Evolutionary conservation across 2,329 filamentous ascomycete species (phyloP).

Genomic region (Aureobasidium namibiae): DNA sequence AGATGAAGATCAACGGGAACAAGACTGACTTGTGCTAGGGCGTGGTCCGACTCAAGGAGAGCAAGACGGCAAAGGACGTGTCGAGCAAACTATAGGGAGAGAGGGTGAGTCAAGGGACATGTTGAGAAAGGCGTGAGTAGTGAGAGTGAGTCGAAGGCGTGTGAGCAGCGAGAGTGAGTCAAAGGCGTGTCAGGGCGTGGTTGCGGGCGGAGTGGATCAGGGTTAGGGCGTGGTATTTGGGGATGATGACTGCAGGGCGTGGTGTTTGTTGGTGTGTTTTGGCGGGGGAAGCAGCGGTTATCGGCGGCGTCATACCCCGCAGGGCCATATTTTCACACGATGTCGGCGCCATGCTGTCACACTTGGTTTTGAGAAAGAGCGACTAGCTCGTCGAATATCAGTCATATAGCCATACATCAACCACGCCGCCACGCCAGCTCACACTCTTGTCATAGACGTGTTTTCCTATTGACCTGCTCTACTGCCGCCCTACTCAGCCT

Average conservation of each 20-base stretch:
- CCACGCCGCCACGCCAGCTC: not conserved
- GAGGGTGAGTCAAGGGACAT: no score
- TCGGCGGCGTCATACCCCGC: not conserved
- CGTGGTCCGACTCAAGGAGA: constrained; percentile 42
- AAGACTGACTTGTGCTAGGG: constrained; percentile 33
- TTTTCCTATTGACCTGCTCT: not conserved
- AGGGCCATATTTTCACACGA: constrained; percentile 7
- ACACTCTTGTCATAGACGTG: not conserved
- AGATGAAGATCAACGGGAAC: not conserved
- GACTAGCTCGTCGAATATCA: not conserved
- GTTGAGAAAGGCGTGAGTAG: not conserved
- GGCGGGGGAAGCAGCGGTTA: not conserved
- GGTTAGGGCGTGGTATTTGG: not conserved
- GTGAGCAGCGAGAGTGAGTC: not conserved
- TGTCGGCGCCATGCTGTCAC: constrained; percentile 4
- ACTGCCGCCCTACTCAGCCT: not conserved
- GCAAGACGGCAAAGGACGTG: not conserved
- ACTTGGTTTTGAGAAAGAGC: not conserved
- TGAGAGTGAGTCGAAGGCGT: not conserved
- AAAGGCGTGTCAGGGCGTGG: not conserved
- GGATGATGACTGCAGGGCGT: not conserved
- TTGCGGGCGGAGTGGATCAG: not conserved
- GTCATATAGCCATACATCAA: not conserved
- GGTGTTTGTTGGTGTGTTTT: not conserved
- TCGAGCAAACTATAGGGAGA: constrained; percentile 16